phyloP scores from a whole-genome alignment of 306 rosid genomes.

The Medicago ruthenica region DNA sequence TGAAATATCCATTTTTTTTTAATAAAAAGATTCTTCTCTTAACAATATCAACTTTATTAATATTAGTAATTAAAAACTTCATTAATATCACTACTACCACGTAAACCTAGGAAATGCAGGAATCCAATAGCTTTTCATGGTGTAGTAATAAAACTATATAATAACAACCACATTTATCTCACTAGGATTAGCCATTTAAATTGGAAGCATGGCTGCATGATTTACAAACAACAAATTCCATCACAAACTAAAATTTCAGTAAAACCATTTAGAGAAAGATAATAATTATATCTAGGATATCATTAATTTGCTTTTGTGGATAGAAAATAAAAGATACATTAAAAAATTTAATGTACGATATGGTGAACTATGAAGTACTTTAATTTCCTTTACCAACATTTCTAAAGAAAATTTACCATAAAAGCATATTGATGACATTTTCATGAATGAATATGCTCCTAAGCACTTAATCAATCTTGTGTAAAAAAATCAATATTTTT shows the following conservation, averaged over 20 bases:
- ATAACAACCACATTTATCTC: not conserved
- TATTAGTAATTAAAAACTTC: not conserved
- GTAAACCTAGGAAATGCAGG: slow-evolving; percentile 21
- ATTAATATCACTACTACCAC: not conserved
- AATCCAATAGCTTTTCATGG: slow-evolving; percentile 3
- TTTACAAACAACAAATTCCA: slow-evolving; percentile 14
- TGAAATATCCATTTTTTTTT: not conserved
- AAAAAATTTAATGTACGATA: not conserved
- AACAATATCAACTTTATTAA: slow-evolving; percentile 4
- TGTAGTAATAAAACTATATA: slow-evolving; percentile 1
- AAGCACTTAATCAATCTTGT: slow-evolving; percentile 6
- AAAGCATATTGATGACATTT: not conserved
- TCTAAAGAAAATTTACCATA: slow-evolving; percentile 31
- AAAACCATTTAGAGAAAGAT: slow-evolving; percentile 27
- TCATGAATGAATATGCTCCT: slow-evolving; percentile 23
- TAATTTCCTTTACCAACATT: slow-evolving; percentile 13
- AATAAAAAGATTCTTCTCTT: slow-evolving; percentile 5
- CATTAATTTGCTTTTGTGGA: slow-evolving; percentile 19
- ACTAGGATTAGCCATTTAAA: not conserved
- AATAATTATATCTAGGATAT: slow-evolving; percentile 20
- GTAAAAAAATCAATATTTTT: not conserved
- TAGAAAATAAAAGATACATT: slow-evolving; percentile 4
- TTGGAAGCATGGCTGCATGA: not conserved
- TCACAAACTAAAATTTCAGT: slow-evolving; percentile 12
- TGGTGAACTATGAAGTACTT: slow-evolving; percentile 21